Evolutionary conservation across 805 yeast genomes (phyloP), one percentile per base, ranked within the genome.

Genomic region (Yarrowia osloensis): DNA sequence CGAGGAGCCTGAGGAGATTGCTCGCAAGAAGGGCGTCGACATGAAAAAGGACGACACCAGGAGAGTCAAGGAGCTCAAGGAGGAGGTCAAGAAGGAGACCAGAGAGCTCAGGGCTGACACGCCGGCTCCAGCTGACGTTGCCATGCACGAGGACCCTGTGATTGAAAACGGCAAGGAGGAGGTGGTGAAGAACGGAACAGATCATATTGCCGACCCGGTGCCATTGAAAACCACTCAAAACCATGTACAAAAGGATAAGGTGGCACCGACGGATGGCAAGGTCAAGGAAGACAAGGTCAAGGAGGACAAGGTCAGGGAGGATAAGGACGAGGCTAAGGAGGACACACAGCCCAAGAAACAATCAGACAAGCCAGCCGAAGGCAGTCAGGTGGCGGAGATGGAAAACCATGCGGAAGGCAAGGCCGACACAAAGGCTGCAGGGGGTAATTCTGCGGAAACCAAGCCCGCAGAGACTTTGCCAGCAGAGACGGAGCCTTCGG

Each of bases 1-100:
- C 15, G 67, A 63, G 24, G 59, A 63, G 52, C 66, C 54, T 5
- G 54, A 61, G 26, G 54, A 44, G 54, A 21, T 33, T 31, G 44
- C 22, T 13, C 37, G 26, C 11, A 49, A 49, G 31, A 37, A 54
- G 44, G 42, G 33, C 22, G 17, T 17, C 13, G 31, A 52, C 44
- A 44, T 35, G 19, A 24, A 52, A 21, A 19, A 33, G 21, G 39
- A 37, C 33, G 61, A 35, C 11, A 15, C 21, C 29, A 17, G 4
- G 29, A 52, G 29, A 21, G 29, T 52, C 57, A 54, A 54, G 57
- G 57, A 54, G 31, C 19, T 54, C 61, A 54, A 54, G 44, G 33
- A 50, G 12, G 57, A 50, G 28, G 57, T 50, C 40, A 21, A 33
- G 40, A n/a, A 21, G 26, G 55, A 28, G n/a, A n/a, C 17, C 37